A percentile compares a stretch with the other conserved stretches of the same genome.
Conservation (phyloP, 129 eudicot genomes). For the Chrysanthemum makinoi region DNA sequence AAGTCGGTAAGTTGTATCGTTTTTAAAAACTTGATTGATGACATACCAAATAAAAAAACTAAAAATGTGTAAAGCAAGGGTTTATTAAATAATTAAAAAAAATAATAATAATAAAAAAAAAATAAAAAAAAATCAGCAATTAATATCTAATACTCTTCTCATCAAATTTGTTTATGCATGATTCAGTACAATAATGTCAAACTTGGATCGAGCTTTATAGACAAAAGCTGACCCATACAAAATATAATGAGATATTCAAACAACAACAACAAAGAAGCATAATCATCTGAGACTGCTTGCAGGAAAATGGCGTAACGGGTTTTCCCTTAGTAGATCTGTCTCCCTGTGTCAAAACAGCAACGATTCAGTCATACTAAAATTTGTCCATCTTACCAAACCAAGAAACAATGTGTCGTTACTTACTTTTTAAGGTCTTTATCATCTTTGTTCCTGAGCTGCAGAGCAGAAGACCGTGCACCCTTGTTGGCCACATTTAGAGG, state of each 20-base stretch:
- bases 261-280: conserved; percentile 24
- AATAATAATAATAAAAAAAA: too few species aligned
- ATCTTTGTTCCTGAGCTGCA: conserved; percentile 60
- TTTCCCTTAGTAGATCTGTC: conserved; percentile 73
- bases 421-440: conserved; percentile 70
- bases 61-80: too few species aligned
- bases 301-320: conserved; percentile 77
- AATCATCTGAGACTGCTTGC: conserved; percentile 57
- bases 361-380: neutral
- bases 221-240: conserved; percentile 25
- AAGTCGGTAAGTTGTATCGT: too few species aligned
- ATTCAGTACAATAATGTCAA: conserved; percentile 2
- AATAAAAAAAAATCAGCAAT: too few species aligned
- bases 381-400: neutral
- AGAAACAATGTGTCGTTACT: conserved; percentile 16
- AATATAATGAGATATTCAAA: neutral
- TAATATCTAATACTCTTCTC: neutral
- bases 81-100: too few species aligned
- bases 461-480: conserved; percentile 39
- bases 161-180: neutral
- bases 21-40: too few species aligned
- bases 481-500: conserved; percentile 27
- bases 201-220: conserved; percentile 42
- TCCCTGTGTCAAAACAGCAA: conserved; percentile 42
- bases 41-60: too few species aligned